These are phyloP conservation scores for Cyberlindnera xylosilytica DNA, from an alignment of 805 yeast genomes.

Conservation along the genomic window DNA sequence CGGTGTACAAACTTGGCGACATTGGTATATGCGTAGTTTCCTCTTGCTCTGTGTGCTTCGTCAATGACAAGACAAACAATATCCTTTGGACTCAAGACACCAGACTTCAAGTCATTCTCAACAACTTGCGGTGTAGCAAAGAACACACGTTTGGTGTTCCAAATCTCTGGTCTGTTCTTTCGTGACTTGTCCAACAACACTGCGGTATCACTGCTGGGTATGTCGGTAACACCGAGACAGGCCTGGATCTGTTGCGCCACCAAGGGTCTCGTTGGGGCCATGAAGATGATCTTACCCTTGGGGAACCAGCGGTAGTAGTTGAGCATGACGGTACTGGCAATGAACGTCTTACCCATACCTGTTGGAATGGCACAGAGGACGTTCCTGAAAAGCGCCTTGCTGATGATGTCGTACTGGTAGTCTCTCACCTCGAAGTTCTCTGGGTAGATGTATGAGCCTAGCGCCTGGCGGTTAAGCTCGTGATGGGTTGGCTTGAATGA, in stretches of 20 bases:
- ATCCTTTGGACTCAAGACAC: conserved; percentile 70
- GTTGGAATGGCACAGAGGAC: conserved; percentile 91
- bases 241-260: conserved; percentile 97
- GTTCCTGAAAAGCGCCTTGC: conserved; percentile 68
- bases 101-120: conserved; percentile 79
- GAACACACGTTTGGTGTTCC: conserved; percentile 75
- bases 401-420: conserved; percentile 81
- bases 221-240: conserved; percentile 82
- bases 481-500: conserved; percentile 49
- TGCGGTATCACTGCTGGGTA: conserved; percentile 74
- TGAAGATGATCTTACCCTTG: conserved; percentile 74
- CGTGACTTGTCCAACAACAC: conserved; percentile 61
- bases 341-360: conserved; percentile 95
- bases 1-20: conserved; percentile 67
- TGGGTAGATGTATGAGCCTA: conserved; percentile 70
- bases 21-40: conserved; percentile 83
- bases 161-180: conserved; percentile 67
- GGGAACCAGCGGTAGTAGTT: conserved; percentile 87
- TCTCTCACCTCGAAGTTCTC: conserved; percentile 81
- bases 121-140: conserved; percentile 97
- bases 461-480: conserved; percentile 36
- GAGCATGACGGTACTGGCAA: conserved; percentile 91
- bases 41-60: conserved; percentile 94
- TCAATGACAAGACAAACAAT: conserved; percentile 80
- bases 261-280: conserved; percentile 96